phyloP scores from a whole-genome alignment of 192 early-diverging fungal genomes.

The Powellomyces hirtus region DNA sequence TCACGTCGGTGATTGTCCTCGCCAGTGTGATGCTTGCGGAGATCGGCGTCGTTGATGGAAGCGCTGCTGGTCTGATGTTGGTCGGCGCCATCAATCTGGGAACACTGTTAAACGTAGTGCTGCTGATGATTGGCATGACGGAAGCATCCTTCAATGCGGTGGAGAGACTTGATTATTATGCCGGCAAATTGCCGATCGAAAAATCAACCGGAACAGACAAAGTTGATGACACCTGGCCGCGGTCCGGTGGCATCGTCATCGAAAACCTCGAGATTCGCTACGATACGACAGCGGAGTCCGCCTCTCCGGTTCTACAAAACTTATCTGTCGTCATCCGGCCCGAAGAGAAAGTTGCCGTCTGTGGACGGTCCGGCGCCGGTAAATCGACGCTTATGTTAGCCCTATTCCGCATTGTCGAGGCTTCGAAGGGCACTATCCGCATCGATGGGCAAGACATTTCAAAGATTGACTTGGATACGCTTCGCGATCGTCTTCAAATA shows the following conservation, averaged over 20 bases:
- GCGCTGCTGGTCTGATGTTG: not conserved
- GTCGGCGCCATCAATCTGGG: not conserved
- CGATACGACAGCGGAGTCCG: conserved; percentile 38
- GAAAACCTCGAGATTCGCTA: conserved; percentile 61
- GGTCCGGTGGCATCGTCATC: conserved; percentile 54
- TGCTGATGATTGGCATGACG: not conserved
- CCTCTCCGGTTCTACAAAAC: conserved; percentile 61
- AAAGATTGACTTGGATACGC: conserved; percentile 49
- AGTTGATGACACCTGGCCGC: conserved; percentile 34
- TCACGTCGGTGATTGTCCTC: conserved; percentile 6
- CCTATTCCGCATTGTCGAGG: conserved; percentile 67
- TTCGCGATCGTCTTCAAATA: conserved; percentile 51
- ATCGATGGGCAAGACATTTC: conserved; percentile 67
- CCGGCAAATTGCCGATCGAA: conserved; percentile 19
- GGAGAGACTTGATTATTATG: conserved; percentile 49
- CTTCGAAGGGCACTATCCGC: conserved; percentile 43
- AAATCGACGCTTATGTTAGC: conserved; percentile 65
- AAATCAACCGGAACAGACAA: too few species aligned
- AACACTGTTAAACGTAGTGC: not conserved
- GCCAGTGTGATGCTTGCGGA: not conserved
- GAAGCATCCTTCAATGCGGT: conserved; percentile 41
- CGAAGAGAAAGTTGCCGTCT: conserved; percentile 75
- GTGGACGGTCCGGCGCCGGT: conserved; percentile 85
- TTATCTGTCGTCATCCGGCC: conserved; percentile 67
- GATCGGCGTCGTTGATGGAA: not conserved